Evolutionary conservation across 2,329 filamentous ascomycete species (phyloP).

Genomic region (Penicillium sp.): DNA sequence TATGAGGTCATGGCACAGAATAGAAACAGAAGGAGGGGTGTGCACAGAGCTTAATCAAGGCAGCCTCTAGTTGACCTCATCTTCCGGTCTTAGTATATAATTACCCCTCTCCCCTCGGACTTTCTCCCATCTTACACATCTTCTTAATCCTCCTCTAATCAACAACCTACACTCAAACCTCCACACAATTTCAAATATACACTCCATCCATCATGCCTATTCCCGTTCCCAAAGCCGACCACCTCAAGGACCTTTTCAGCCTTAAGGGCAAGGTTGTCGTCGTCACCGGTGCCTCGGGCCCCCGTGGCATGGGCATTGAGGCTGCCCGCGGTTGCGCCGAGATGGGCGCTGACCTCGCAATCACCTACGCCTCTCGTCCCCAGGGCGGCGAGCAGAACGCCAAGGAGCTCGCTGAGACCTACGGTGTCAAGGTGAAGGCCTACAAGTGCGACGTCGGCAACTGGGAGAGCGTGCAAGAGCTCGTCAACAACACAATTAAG

Average conservation of each 20-base stretch:
- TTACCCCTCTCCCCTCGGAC: neutral
- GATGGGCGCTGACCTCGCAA: conserved; percentile 63
- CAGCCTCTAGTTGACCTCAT: neutral
- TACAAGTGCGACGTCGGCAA: conserved; percentile 65
- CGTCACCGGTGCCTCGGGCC: conserved; percentile 54
- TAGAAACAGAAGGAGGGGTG: neutral
- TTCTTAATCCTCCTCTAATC: neutral
- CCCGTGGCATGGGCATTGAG: conserved; percentile 68
- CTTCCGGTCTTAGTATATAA: neutral
- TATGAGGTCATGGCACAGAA: conserved; percentile 17
- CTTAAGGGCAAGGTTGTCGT: conserved; percentile 39
- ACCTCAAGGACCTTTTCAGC: conserved; percentile 45
- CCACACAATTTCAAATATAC: neutral
- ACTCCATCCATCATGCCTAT: conserved; percentile 37
- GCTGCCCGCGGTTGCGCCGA: conserved; percentile 65
- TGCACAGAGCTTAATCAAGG: neutral
- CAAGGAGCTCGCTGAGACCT: conserved; percentile 59
- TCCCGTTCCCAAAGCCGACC: conserved; percentile 34
- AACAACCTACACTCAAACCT: neutral
- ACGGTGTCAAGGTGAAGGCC: conserved; percentile 66
- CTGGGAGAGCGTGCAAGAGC: conserved; percentile 57
- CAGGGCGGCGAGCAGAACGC: conserved; percentile 67
- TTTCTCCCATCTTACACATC: neutral
- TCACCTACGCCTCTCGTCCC: conserved; percentile 66
- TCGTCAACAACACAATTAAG: conserved; percentile 60